phyloP scores from a whole-genome alignment of 2,329 filamentous ascomycete species.

The Clarireedia hainanense region DNA sequence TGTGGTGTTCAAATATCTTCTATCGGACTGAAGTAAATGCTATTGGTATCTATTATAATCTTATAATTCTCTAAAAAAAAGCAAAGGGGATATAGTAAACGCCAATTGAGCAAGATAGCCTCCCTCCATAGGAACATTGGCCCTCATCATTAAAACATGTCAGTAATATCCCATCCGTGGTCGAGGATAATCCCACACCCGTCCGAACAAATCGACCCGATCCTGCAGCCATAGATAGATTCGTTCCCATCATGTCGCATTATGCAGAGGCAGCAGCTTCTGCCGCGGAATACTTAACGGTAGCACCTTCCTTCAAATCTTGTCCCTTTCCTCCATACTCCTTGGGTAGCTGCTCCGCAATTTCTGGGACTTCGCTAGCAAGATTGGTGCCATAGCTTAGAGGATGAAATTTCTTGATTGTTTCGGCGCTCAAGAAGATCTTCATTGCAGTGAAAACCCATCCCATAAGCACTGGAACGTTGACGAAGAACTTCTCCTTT shows the following conservation, averaged over 20 bases:
- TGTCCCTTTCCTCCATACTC: constrained; percentile 71
- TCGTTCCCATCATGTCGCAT: neutral
- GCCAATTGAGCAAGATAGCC: neutral
- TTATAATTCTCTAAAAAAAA: neutral
- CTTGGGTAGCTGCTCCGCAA: constrained; percentile 60
- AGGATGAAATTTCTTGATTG: constrained; percentile 72
- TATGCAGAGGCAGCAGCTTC: neutral
- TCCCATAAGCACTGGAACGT: constrained; percentile 85
- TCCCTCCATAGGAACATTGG: neutral
- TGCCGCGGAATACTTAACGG: constrained; percentile 24
- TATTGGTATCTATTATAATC: neutral
- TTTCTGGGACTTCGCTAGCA: constrained; percentile 46
- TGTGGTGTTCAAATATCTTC: neutral
- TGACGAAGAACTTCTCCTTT: constrained; percentile 90
- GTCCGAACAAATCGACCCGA: neutral
- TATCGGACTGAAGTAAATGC: neutral
- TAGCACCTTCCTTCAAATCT: constrained; percentile 31
- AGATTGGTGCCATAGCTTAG: constrained; percentile 66
- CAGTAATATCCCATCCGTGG: neutral
- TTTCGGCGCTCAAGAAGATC: constrained; percentile 64
- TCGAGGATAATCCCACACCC: neutral
- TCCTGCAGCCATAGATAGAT: neutral
- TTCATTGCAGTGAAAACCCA: constrained; percentile 75
- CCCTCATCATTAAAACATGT: neutral
- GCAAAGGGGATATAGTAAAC: constrained; percentile 6